phyloP scores from a whole-genome alignment of 176 grass and related monocot species.

The Chrysopogon serrulatus region DNA sequence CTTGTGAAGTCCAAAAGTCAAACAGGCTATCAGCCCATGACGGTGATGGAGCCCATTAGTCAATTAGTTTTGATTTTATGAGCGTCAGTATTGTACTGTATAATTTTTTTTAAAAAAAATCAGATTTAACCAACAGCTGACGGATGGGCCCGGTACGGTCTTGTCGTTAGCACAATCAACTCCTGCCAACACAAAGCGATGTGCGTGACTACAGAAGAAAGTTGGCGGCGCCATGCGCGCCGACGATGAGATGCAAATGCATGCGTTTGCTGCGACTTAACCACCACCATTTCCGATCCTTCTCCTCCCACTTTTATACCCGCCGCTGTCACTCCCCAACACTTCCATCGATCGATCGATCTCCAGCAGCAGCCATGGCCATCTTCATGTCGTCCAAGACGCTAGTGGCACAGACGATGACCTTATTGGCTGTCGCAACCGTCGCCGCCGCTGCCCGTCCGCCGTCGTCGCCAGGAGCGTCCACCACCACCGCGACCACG shows the following conservation, averaged over 20 bases:
- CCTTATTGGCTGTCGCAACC: not conserved
- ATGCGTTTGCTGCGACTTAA: slow-evolving; percentile 6
- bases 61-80: too few species aligned
- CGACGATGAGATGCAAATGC: not conserved
- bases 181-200: not conserved
- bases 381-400: not conserved
- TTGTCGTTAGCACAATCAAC: not conserved
- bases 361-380: not conserved
- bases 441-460: not conserved
- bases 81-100: too few species aligned
- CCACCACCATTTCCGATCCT: not conserved
- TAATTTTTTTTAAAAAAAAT: too few species aligned
- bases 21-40: too few species aligned
- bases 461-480: too few species aligned
- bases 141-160: not conserved
- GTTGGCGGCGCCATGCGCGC: slow-evolving; percentile 18
- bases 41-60: too few species aligned
- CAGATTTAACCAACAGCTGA: too few species aligned
- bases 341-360: not conserved
- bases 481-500: not conserved
- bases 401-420: not conserved
- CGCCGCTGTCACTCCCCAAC: not conserved
- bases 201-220: not conserved
- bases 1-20: too few species aligned
- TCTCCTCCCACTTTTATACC: not conserved